Evolutionary conservation across 208 protist genomes (phyloP).

Genomic region (Leishmania braziliensis): DNA sequence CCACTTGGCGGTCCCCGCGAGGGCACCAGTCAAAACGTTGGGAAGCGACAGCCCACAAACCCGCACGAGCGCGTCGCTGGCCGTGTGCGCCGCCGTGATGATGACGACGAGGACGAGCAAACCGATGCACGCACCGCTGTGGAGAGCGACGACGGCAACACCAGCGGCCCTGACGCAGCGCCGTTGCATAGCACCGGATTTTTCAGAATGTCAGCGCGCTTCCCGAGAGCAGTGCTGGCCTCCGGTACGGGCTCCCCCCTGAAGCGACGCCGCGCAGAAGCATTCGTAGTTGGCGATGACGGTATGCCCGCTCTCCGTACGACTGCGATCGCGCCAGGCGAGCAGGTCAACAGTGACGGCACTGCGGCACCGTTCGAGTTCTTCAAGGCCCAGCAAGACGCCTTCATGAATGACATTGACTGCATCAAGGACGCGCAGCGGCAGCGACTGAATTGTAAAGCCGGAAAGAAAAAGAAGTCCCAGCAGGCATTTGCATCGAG

Average conservation of each 20-base stretch:
- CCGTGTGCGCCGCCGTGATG: slow-evolving; percentile 58
- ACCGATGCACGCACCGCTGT: background rate
- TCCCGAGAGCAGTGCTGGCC: slow-evolving; percentile 24
- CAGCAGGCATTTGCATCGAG: background rate
- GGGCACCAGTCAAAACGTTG: background rate
- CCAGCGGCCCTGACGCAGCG: background rate
- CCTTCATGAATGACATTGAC: slow-evolving; percentile 76
- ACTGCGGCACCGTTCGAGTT: slow-evolving; percentile 52
- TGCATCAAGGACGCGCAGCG: slow-evolving; percentile 62
- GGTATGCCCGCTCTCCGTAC: slow-evolving; percentile 41
- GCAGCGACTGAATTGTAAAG: slow-evolving; percentile 16
- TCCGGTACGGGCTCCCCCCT: slow-evolving; percentile 12
- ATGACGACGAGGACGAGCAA: slow-evolving; percentile 31
- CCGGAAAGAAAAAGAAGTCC: background rate
- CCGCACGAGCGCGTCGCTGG: slow-evolving; percentile 44
- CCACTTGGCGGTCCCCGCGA: background rate
- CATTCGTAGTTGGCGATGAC: slow-evolving; percentile 38
- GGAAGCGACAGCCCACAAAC: slow-evolving; percentile 1
- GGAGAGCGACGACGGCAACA: background rate
- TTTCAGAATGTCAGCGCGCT: slow-evolving; percentile 49
- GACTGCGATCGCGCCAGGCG: slow-evolving; percentile 38
- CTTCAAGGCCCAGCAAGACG: slow-evolving; percentile 65
- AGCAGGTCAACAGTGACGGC: background rate
- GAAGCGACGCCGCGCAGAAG: slow-evolving; percentile 57
- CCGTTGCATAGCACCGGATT: slow-evolving; percentile 26